Conservation (phyloP, 345 rosid genomes). For the Boechera retrofracta region DNA sequence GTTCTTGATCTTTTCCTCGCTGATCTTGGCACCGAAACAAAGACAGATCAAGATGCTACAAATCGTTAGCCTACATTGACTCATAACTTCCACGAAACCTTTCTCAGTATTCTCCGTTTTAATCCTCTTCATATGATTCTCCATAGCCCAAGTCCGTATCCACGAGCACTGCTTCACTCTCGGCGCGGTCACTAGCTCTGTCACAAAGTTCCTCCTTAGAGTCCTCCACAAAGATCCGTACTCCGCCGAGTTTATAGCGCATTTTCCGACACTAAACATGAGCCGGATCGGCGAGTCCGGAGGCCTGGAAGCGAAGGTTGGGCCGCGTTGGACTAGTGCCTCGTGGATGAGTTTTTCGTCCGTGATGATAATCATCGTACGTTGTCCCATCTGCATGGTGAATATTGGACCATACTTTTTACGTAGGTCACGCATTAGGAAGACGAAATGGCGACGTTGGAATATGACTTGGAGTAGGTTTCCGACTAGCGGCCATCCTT, state of each 20-base stretch:
- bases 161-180: slow-evolving; percentile 85
- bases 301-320: slow-evolving; percentile 76
- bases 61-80: slow-evolving; percentile 66
- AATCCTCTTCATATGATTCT: slow-evolving; percentile 71
- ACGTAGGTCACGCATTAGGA: slow-evolving; percentile 67
- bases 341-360: slow-evolving; percentile 86
- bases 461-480: slow-evolving; percentile 76
- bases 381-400: slow-evolving; percentile 96
- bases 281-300: slow-evolving; percentile 85
- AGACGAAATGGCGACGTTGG: slow-evolving; percentile 80
- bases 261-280: slow-evolving; percentile 85
- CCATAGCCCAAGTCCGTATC: slow-evolving; percentile 83
- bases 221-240: slow-evolving; percentile 87
- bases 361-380: slow-evolving; percentile 79
- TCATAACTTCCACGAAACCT: slow-evolving; percentile 81
- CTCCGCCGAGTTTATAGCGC: slow-evolving; percentile 88
- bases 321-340: slow-evolving; percentile 75
- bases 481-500: slow-evolving; percentile 89
- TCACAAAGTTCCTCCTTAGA: slow-evolving; percentile 78
- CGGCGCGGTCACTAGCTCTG: slow-evolving; percentile 70
- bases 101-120: slow-evolving; percentile 54
- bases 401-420: slow-evolving; percentile 82
- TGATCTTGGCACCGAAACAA: slow-evolving; percentile 88
- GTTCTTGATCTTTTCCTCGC: slow-evolving; percentile 60
- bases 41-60: slow-evolving; percentile 84